A percentile compares a stretch with the other conserved stretches of the same genome.
Evolutionary conservation across 768 basidiomycete genomes (phyloP).

Genomic region (Filobasidium wieringae): DNA sequence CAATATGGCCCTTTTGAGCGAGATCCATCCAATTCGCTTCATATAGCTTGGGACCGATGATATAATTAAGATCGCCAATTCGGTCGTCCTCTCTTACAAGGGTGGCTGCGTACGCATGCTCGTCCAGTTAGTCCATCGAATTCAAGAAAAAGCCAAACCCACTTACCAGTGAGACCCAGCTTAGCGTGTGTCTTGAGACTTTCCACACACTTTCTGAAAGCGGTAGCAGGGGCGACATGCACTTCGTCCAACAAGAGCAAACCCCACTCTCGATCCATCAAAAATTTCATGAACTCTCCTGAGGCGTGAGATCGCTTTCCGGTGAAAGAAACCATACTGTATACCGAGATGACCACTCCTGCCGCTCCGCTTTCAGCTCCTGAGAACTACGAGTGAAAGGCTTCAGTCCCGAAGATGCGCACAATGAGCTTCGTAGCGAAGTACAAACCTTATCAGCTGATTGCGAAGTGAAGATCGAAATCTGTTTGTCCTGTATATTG

Average conservation of each 20-base stretch:
- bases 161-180: constrained; percentile 81
- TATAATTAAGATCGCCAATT: constrained; percentile 94
- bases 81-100: constrained; percentile 98
- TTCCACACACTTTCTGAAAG: constrained; percentile 95
- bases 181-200: constrained; percentile 99
- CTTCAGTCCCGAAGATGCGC: neutral
- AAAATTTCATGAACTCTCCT: constrained; percentile 99
- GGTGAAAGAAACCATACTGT: constrained; percentile 99
- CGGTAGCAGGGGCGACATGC: constrained; percentile 95
- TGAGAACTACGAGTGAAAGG: constrained; percentile 54
- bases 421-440: neutral
- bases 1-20: constrained; percentile 97
- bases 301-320: constrained; percentile 97
- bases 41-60: constrained; percentile 98
- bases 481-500: constrained; percentile 90
- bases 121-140: too few species aligned
- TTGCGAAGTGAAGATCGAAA: constrained; percentile 83
- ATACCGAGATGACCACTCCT: constrained; percentile 96
- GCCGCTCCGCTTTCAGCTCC: constrained; percentile 94
- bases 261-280: constrained; percentile 97
- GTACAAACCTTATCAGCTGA: neutral
- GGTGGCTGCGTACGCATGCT: constrained; percentile 65
- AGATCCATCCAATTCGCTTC: constrained; percentile 99
- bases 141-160: too few species aligned
- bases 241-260: constrained; percentile 96